Conservation (phyloP, 768 basidiomycete species). For the Suillus fuscotomentosus region DNA sequence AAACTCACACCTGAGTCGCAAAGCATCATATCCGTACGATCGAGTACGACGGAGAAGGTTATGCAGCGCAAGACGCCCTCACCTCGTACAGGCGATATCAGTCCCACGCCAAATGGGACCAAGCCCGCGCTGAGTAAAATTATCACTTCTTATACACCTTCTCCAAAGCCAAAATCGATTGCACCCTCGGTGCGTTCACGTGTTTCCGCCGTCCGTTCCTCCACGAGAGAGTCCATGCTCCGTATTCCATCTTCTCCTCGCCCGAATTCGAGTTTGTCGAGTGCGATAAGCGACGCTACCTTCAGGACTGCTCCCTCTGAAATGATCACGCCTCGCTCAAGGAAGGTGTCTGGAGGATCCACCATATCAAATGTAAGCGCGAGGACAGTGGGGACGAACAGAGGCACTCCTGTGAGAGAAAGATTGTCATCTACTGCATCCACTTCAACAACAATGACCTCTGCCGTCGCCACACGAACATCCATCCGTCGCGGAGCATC, state of each 20-base stretch:
- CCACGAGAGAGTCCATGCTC: slow-evolving; percentile 25
- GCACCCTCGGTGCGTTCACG: slow-evolving; percentile 16
- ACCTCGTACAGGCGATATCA: slow-evolving; percentile 2
- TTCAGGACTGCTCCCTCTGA: slow-evolving; percentile 32
- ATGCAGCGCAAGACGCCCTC: background rate
- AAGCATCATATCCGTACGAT: slow-evolving; percentile 24
- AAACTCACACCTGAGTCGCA: slow-evolving; percentile 59
- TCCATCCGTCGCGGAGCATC: slow-evolving; percentile 22
- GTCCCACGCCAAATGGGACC: slow-evolving; percentile 3
- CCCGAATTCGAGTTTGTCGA: slow-evolving; percentile 28
- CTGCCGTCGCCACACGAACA: slow-evolving; percentile 16
- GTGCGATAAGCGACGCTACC: slow-evolving; percentile 29
- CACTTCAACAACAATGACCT: background rate
- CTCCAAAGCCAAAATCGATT: slow-evolving; percentile 13
- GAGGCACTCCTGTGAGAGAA: slow-evolving; percentile 6
- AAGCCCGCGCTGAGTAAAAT: slow-evolving; percentile 12
- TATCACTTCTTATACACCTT: slow-evolving; percentile 8
- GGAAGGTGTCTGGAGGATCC: slow-evolving; percentile 28
- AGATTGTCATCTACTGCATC: slow-evolving; percentile 26
- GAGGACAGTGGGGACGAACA: slow-evolving; percentile 27
- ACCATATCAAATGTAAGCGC: slow-evolving; percentile 30
- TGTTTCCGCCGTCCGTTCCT: slow-evolving; percentile 27
- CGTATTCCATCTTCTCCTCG: slow-evolving; percentile 31
- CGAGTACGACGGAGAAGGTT: slow-evolving; percentile 23
- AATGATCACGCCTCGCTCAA: slow-evolving; percentile 28